phyloP scores from a whole-genome alignment of 2,329 filamentous ascomycete species.

The Diaporthe citri region DNA sequence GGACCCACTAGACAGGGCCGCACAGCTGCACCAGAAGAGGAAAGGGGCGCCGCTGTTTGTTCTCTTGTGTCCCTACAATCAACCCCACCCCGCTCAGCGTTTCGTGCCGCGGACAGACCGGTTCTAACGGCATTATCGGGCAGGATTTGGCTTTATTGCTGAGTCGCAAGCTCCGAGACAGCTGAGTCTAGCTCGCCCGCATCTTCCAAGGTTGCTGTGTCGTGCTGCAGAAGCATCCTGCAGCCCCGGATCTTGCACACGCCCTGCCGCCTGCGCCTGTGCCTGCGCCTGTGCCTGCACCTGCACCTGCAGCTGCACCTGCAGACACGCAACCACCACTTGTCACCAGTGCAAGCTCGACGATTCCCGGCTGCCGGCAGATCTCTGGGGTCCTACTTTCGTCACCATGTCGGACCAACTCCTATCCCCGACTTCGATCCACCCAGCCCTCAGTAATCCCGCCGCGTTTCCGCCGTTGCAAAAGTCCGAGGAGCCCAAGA shows the following conservation, averaged over 20 bases:
- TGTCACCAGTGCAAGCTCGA: constrained; percentile 1
- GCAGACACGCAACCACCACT: constrained; percentile 18
- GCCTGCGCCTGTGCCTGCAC: not conserved
- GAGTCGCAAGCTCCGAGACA: constrained; percentile 12
- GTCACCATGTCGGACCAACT: constrained; percentile 54
- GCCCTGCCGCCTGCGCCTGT: not conserved
- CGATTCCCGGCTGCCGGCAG: constrained; percentile 24
- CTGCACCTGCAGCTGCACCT: constrained; percentile 1
- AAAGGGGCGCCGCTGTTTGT: constrained; percentile 9
- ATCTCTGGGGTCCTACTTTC: constrained; percentile 8
- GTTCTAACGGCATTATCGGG: constrained; percentile 12
- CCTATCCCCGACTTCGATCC: constrained; percentile 61
- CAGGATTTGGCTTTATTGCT: constrained; percentile 22
- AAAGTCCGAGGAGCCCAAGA: constrained; percentile 40
- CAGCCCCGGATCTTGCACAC: constrained; percentile 24
- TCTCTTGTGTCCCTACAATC: constrained; percentile 7
- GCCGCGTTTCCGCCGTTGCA: constrained; percentile 41
- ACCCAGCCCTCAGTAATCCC: constrained; percentile 61
- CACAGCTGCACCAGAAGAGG: constrained; percentile 29
- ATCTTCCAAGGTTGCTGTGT: constrained; percentile 11
- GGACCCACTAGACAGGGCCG: constrained; percentile 26
- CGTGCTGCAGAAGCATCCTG: constrained; percentile 23
- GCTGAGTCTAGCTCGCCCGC: constrained; percentile 5
- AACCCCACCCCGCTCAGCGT: constrained; percentile 27
- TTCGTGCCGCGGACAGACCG: constrained; percentile 27